Base-by-base conservation (phyloP, 2,329 filamentous ascomycete species). In the Colletotrichum cordylinicola region DNA sequence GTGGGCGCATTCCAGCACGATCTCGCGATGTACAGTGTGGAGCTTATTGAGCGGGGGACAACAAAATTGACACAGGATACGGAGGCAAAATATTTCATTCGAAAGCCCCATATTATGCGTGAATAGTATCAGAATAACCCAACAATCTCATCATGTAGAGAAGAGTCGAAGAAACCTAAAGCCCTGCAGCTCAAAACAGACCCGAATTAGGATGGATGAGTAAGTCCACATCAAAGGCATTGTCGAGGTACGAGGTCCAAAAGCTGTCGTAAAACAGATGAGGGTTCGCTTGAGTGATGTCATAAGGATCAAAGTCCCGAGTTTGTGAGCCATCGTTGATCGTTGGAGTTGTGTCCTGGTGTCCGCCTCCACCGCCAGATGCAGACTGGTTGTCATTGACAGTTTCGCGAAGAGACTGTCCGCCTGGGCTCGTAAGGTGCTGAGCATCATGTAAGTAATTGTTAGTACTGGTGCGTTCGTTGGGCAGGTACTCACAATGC, bases 201-300 rank as follows among this genome's bases (percentile, higher is more conserved):
- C 31, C 37, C 18, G 60, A 12, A 35, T 60, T 67, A 27, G 62
- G 37, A 13, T 72, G 70, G 24, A 72, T 61, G 16, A 72, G n/a
- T 3, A 68, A 56, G 55, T 72, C 27, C 16, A 72, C 37, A 24
- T 72, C 55, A 35, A 62, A 72, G 4, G 64, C 39, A n/a, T 24
- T 68, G 18, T 68, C 64, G 0, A 68, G 70, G 4, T 72, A 72
- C 4, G 35, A 58, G 2, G 35, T 48, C 70, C 70, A 72, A 27
- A 72, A 72, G 29, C 13, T 68, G 29, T 72, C 55, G 15, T 72
- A 72, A 5, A 72, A 72, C 1, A 72, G 10, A 21, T 72, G 69
- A 8, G 64, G 12, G n/a, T 62, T 60, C 10, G 43, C 33, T 66
- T 71, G n/a, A 43, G n/a, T 15, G 8, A 69, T 33, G 7, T 15